Conservation (phyloP, 169 alveolate genomes). For the Eimeria sp. region DNA sequence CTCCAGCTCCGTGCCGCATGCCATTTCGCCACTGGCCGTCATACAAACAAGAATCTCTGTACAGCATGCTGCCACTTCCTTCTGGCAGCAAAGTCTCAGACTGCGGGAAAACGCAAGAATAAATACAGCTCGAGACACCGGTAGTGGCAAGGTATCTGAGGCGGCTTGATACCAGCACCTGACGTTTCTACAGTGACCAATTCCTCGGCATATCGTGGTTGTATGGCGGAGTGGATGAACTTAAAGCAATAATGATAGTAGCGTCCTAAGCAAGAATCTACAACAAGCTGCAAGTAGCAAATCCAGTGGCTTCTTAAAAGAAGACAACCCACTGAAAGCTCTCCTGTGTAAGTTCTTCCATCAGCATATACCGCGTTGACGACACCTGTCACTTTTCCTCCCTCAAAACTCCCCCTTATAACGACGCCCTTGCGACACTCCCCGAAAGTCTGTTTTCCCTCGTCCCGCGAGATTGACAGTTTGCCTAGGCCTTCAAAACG, state of each 20-base stretch:
- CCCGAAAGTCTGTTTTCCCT: neutral
- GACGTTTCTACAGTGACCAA: neutral
- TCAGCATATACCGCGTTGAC: slow-evolving; percentile 69
- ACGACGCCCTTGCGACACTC: slow-evolving; percentile 35
- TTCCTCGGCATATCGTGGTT: neutral
- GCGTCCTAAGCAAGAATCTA: neutral
- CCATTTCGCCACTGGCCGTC: slow-evolving; percentile 82
- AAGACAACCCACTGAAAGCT: slow-evolving; percentile 41
- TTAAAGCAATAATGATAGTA: neutral
- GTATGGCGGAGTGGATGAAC: neutral
- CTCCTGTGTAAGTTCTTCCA: slow-evolving; percentile 75
- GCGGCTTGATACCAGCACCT: neutral
- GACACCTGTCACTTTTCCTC: slow-evolving; percentile 62
- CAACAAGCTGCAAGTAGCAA: neutral
- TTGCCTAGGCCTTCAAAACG: slow-evolving; percentile 79
- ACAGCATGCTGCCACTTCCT: slow-evolving; percentile 74
- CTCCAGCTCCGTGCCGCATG: slow-evolving; percentile 81
- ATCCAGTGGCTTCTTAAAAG: neutral
- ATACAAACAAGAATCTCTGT: slow-evolving; percentile 36
- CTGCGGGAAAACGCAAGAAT: slow-evolving; percentile 34
- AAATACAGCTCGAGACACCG: neutral
- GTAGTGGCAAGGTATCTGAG: neutral
- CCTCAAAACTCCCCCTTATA: slow-evolving; percentile 71
- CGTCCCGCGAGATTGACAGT: slow-evolving; percentile 22
- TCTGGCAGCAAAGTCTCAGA: slow-evolving; percentile 73